Base-by-base conservation (phyloP, 1,139 yeast genomes). In the Candida sp. region DNA sequence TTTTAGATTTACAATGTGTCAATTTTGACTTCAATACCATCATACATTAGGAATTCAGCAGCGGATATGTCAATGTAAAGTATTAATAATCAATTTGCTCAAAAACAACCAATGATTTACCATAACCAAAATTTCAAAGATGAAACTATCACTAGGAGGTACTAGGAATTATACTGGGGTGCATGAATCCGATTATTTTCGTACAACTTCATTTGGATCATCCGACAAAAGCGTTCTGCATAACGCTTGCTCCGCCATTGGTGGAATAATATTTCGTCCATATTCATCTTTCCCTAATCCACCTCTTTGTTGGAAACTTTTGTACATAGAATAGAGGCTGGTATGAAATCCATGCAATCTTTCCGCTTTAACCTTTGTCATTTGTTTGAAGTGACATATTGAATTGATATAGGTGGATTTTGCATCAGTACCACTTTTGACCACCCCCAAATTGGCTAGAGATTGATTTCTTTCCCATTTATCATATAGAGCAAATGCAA, bases 401-500 rank as follows among this genome's bases (percentile, higher is more conserved):
- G 80, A 69, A 49, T 75, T 75, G 4, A 72, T 51, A 50, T 72
- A 75, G 0, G 82, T 73, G 35, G 77, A 75, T 35, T 63, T 62
- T 4, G 65, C 51, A 51, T 74, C 77, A 5, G 64, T 60, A 0
- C 87, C 87, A 4, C 85, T 79, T 55, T 69, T 75, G 9, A 81
- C 78, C 5, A 66, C 64, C 1, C 82, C 79, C 8, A 84, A 59
- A 49, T 78, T 80, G 1, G 85, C 74, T 45, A 79, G 67, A 23
- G 73, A 73, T 45, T 70, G 68, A 54, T 80, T 77, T 49, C 87
- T 62, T 49, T 79, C 76, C 38, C 64, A 64, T 36, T 80, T 78
- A 56, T 82, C 88, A 57, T 79, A 78, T 30, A 80, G 55, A 5
- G 79, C 66, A 23, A 66, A 60, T 0, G 82, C 75, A 7, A 84